Evolutionary conservation across 2,329 filamentous ascomycete genomes (phyloP), one percentile per base, ranked within the genome.

Genomic region (Xylariaceae sp.): DNA sequence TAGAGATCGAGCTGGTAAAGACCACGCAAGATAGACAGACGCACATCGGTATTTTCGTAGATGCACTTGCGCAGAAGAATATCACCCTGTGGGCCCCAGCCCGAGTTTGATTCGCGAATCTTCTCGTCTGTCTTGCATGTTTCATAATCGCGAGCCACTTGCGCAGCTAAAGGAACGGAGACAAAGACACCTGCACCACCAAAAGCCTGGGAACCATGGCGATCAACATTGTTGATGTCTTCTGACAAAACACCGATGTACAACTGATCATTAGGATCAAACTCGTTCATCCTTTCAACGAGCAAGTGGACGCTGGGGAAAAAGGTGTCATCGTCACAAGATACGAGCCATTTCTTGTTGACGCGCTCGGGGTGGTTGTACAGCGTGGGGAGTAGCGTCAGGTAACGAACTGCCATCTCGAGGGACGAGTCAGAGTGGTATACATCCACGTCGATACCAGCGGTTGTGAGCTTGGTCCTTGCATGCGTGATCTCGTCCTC

Each of bases 241-340:
- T 85, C 82, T 0, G 82, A 83, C 12, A 85, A 63, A 5, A 79
- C 80, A 39, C 82, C 82, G 40, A 85, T 73, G 60, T 85, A 85
- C 59, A 81, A 74, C 51, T 76, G 71, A 42, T 73, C 66, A 1
- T 66, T 70, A 50, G 77, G 67, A 56, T 85, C 77, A 58, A 76
- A 80, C 5, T 71, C 65, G n/a, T 66, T 67, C 39, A 85, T 70
- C 42, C 71, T 75, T 35, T 77, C 68, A 3, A 76, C 69, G 11
- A 85, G 66, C 11, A 67, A 73, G 46, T 81, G 69, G 63, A 83
- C 80, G 49, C 75, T 82, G 5, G 77, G 75, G 69, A 85, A 85
- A 62, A 83, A 85, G 3, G 82, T 85, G 54, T 85, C 82, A 56
- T 85, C 82, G 56, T 85, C 81, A 61, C 82, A 83, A 12, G 79